phyloP scores from a whole-genome alignment of 805 yeast genomes.

The Candida palmyrensis region DNA sequence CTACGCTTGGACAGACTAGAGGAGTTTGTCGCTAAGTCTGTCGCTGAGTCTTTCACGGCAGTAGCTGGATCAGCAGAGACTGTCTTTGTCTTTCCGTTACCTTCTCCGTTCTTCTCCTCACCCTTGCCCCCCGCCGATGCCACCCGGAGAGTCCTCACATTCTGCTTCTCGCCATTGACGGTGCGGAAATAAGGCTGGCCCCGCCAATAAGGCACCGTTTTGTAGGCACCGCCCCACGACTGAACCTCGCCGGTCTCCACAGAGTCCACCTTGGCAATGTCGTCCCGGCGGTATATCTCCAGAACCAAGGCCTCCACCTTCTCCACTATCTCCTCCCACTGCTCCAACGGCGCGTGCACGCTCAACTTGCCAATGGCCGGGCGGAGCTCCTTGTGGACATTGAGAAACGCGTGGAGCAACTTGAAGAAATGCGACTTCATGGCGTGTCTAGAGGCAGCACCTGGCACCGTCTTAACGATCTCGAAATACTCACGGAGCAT shows the following conservation, averaged over 20 bases:
- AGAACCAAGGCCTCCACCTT: conserved; percentile 65
- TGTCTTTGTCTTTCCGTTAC: not conserved
- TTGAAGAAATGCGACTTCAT: conserved; percentile 94
- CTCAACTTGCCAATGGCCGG: conserved; percentile 57
- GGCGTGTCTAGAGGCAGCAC: conserved; percentile 72
- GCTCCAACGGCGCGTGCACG: conserved; percentile 30
- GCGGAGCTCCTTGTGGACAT: conserved; percentile 72
- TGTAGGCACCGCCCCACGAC: conserved; percentile 78
- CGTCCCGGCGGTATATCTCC: conserved; percentile 46
- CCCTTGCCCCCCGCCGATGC: conserved; percentile 32
- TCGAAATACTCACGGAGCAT: conserved; percentile 85
- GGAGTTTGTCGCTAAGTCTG: no score
- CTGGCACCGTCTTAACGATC: conserved; percentile 57
- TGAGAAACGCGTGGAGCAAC: conserved; percentile 73
- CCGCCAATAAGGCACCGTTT: conserved; percentile 88
- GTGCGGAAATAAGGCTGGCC: conserved; percentile 93
- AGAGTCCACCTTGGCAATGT: conserved; percentile 52
- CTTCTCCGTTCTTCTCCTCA: not conserved
- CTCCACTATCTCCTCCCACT: conserved; percentile 49
- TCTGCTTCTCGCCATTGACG: conserved; percentile 66
- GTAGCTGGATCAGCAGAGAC: not conserved
- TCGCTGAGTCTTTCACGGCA: no score
- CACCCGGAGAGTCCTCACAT: conserved; percentile 30
- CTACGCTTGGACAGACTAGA: no score
- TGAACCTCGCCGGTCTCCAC: conserved; percentile 50